A percentile compares a stretch with the other conserved stretches of the same genome.
Conservation (phyloP, 148 eudicot genomes). For the Simmondsia chinensis region DNA sequence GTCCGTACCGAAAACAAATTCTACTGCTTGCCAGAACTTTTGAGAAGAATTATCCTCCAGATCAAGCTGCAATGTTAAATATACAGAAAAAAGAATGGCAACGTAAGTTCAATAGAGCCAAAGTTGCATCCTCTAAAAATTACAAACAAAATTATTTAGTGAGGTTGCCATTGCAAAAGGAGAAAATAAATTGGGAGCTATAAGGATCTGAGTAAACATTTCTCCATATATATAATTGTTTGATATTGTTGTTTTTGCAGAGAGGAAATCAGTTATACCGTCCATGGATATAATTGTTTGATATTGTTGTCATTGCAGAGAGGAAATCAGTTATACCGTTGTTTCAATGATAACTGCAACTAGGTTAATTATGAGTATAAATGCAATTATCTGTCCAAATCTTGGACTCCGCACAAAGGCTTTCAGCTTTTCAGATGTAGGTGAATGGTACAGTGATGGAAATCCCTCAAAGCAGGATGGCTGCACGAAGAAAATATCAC, state of each 20-base stretch:
- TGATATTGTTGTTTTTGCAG: no score
- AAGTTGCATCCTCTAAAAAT: no score
- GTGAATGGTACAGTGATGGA: conserved; percentile 52
- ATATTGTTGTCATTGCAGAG: no score
- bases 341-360: conserved; percentile 84
- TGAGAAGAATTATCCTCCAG: conserved; percentile 71
- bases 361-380: conserved; percentile 64
- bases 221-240: no score
- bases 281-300: no score
- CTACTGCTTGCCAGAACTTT: conserved; percentile 66
- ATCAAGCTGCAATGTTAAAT: conserved; percentile 64
- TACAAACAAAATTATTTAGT: no score
- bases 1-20: conserved; percentile 81
- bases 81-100: background rate
- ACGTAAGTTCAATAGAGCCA: no score
- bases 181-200: no score
- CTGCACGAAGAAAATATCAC: conserved; percentile 33
- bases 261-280: no score
- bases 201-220: no score
- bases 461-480: conserved; percentile 45
- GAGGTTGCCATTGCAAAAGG: no score
- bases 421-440: conserved; percentile 48
- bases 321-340: conserved; percentile 39
- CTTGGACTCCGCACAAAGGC: conserved; percentile 49
- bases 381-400: conserved; percentile 56